Conservation (phyloP, 2,329 filamentous ascomycete species). For the Arthrobotrys entomopaga region DNA sequence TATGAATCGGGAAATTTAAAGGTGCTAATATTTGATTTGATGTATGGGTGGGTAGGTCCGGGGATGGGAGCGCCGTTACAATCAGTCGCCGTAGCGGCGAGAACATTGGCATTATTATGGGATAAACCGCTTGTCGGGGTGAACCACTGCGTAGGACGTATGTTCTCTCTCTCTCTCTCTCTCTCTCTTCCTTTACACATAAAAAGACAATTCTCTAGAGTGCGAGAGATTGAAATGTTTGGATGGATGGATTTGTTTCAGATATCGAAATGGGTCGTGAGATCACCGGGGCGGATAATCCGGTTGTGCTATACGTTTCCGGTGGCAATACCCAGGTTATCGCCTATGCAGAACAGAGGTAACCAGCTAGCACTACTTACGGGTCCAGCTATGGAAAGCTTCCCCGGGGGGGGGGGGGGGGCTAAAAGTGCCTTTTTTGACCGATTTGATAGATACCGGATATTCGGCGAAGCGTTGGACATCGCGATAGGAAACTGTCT, state of each 20-base stretch:
- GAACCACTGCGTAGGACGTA: slow-evolving; percentile 93
- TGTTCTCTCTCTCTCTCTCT: slow-evolving; percentile 57
- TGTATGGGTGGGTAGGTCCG: slow-evolving; percentile 68
- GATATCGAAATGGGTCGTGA: slow-evolving; percentile 97
- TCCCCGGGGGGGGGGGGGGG: no score
- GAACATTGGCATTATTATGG: slow-evolving; percentile 86
- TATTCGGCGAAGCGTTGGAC: slow-evolving; percentile 96
- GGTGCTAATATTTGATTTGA: not conserved
- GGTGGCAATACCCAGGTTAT: slow-evolving; percentile 99
- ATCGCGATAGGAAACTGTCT: slow-evolving; percentile 98
- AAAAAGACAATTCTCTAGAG: not conserved
- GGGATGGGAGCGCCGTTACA: slow-evolving; percentile 96
- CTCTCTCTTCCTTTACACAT: not conserved
- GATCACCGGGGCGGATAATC: slow-evolving; percentile 89
- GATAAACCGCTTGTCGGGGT: slow-evolving; percentile 88
- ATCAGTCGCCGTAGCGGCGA: slow-evolving; percentile 83
- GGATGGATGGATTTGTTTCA: slow-evolving; percentile 55
- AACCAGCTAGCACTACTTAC: not conserved
- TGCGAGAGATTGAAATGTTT: not conserved
- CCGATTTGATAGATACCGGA: slow-evolving; percentile 73
- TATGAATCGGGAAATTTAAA: not conserved
- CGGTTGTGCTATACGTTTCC: slow-evolving; percentile 93
- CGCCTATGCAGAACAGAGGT: slow-evolving; percentile 87
- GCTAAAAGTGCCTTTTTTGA: not conserved
- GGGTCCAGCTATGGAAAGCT: no score